Base-by-base conservation (phyloP, 345 rosid genomes). In the Dipteronia sinensis region DNA sequence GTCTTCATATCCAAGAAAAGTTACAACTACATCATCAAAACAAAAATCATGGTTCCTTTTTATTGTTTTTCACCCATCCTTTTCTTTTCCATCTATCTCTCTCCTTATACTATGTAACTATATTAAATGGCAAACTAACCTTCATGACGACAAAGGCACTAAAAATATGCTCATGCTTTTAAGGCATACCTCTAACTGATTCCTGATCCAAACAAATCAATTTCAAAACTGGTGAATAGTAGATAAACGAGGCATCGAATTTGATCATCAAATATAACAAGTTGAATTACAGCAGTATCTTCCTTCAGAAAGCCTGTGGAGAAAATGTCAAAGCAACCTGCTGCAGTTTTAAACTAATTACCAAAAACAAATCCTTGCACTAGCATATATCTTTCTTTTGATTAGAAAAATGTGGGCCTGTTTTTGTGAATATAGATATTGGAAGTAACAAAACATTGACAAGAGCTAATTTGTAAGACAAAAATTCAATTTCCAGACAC, bases 221-320 rank as follows among this genome's bases (percentile, higher is more conserved):
- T 82, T 82, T 83, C 88, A 83, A 89, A 89, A 89, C 91, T 83
- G 87, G 94, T 85, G 87, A 93, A 91, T 89, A 82, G 88, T 82
- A 88, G 92, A 84, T 88, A 85, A 84, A 91, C 31, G 87, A 85
- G 65, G 85, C 90, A 84, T 78, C 88, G 87, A 89, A 83, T 87
- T 83, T 87, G 88, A 86, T 85, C 89, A 90, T 88, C 92, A 91
- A 80, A 85, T 85, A 86, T 88, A 86, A 90, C 86, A 90, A 86
- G 88, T 85, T 82, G 88, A 84, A 84, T 73, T 84, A 91, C 82
- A 92, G 91, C 92, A 88, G 88, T 90, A 88, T 89, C 99, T 87
- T 87, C 97, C 97, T 86, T 90, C 91, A 84, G 92, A 83, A 87
- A 87, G 84, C 97, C 95, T 87, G 97, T 88, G 90, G 90, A 92